Percentiles rank a stretch among this genome's conserved stretches.
Evolutionary conservation across 1,284 basidiomycete genomes (phyloP).

Genomic region (Trichosporon faecale): DNA sequence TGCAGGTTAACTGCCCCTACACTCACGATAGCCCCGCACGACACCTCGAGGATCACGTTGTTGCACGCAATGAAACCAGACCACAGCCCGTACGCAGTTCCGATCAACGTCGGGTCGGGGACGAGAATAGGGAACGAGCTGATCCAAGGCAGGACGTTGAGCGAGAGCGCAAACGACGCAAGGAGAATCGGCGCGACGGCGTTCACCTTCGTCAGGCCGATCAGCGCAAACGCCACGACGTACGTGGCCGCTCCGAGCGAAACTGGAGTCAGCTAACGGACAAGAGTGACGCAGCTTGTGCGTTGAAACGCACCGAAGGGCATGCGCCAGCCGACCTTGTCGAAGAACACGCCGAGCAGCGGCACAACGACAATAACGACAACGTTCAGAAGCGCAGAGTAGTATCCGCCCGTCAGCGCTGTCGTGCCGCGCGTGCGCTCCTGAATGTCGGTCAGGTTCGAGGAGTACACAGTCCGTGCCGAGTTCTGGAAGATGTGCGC

Average conservation of each 20-base stretch:
- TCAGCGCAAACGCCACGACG: constrained; percentile 43
- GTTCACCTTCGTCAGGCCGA: constrained; percentile 45
- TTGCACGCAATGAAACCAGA: constrained; percentile 24
- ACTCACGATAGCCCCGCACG: constrained; percentile 37
- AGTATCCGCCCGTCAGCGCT: constrained; percentile 45
- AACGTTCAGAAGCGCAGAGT: constrained; percentile 39
- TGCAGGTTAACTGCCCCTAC: not conserved
- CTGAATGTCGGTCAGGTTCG: constrained; percentile 47
- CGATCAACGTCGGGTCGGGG: constrained; percentile 41
- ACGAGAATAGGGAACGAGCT: constrained; percentile 48
- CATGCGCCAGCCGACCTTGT: constrained; percentile 31
- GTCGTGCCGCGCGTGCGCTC: constrained; percentile 43
- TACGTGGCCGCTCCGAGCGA: constrained; percentile 37
- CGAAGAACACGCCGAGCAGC: constrained; percentile 34
- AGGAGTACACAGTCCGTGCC: constrained; percentile 40
- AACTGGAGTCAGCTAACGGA: not conserved
- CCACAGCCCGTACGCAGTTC: constrained; percentile 48
- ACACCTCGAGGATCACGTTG: constrained; percentile 43
- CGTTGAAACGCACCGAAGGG: constrained; percentile 20
- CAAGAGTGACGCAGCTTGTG: not conserved
- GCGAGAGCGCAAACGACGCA: constrained; percentile 40
- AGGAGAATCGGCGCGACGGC: constrained; percentile 44
- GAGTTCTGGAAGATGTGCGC: constrained; percentile 38
- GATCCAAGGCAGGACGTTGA: constrained; percentile 45
- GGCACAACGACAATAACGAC: constrained; percentile 51